A percentile compares a stretch with the other conserved stretches of the same genome.
phyloP scores from a whole-genome alignment of 495 filamentous ascomycete species.

The Trichoderma orchidacearum region DNA sequence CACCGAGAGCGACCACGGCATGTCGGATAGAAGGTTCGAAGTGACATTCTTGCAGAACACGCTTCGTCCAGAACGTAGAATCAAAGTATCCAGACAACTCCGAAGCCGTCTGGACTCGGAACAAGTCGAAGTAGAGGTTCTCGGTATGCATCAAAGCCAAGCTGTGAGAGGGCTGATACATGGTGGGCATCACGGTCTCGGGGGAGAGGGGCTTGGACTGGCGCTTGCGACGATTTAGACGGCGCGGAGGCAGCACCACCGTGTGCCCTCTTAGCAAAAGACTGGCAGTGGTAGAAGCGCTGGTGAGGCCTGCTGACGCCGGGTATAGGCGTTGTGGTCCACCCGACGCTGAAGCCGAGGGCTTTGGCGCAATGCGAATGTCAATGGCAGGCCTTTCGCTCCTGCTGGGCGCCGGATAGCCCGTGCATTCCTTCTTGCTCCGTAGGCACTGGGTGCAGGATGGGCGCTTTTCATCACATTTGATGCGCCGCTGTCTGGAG shows the following conservation, averaged over 20 bases:
- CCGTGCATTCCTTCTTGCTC: slow-evolving; percentile 32
- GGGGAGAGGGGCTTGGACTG: slow-evolving; percentile 15
- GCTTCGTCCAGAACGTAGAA: slow-evolving; percentile 46
- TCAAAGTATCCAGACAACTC: slow-evolving; percentile 50
- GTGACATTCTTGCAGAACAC: slow-evolving; percentile 45
- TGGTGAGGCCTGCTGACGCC: not conserved
- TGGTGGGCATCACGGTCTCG: slow-evolving; percentile 2
- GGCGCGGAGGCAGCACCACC: not conserved
- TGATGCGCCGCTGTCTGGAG: slow-evolving; percentile 44
- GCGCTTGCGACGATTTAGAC: slow-evolving; percentile 8
- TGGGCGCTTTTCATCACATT: slow-evolving; percentile 53
- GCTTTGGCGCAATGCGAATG: slow-evolving; percentile 30
- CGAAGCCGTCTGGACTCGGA: slow-evolving; percentile 39
- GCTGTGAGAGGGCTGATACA: slow-evolving; percentile 20
- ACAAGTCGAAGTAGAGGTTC: slow-evolving; percentile 44
- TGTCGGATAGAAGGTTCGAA: slow-evolving; percentile 49
- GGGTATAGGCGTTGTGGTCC: not conserved
- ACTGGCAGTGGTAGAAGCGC: slow-evolving; percentile 4
- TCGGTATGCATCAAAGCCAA: slow-evolving; percentile 30
- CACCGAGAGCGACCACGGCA: slow-evolving; percentile 49
- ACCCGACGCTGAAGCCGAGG: slow-evolving; percentile 5
- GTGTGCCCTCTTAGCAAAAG: not conserved
- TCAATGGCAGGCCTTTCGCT: slow-evolving; percentile 25
- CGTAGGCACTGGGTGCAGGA: slow-evolving; percentile 41
- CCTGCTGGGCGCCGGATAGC: slow-evolving; percentile 36